Evolutionary conservation across 2,329 filamentous ascomycete species (phyloP), one percentile per base, ranked within the genome.

Genomic region (Penicillium rolfsii): DNA sequence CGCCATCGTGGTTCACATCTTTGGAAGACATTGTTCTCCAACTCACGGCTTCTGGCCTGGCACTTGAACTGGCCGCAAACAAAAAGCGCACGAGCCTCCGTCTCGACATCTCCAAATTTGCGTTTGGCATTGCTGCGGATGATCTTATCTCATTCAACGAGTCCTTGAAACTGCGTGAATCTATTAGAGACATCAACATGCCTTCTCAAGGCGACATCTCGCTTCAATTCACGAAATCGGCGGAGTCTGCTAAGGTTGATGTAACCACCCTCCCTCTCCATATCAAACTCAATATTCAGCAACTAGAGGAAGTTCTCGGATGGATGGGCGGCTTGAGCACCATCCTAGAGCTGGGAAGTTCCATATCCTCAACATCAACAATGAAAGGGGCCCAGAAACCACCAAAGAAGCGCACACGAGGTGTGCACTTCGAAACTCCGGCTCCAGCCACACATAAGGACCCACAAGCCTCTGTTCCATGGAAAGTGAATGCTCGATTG

Each of bases 311-410:
- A 69, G 91, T 91, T 0, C 87, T 98, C 61, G 87, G 87, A 58
- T 92, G 91, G 83, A 93, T 97, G 76, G 95, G 95, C 38, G 95
- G 95, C 0, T 81, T 99, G 46, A 97, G 93, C 74, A 92, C 93
- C 66, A 89, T 99, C 55, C 80, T 99, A 46, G 96, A 95, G 69
- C 85, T 97, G 74, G 91, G 93, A 64, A 90, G 86, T 61, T 97
- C 94, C 0, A 90, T 96, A 64, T 87, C 89, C 11, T 93, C 91
- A 0, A 89, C 86, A 61, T 84, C 86, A n/a, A 86, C 88, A 1
- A 70, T 76, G 65, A 73, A 78, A 71, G 73, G 69, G 12, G 74
- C 73, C 30, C 68, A 73, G 14, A 70, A 71, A 40, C 67, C 71
- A 52, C 56, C 62, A 48, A 71, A 67, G 64, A 70, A 77, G 62